Evolutionary conservation across 257 asterid species (phyloP).

Genomic region (Solanum arcanum): DNA sequence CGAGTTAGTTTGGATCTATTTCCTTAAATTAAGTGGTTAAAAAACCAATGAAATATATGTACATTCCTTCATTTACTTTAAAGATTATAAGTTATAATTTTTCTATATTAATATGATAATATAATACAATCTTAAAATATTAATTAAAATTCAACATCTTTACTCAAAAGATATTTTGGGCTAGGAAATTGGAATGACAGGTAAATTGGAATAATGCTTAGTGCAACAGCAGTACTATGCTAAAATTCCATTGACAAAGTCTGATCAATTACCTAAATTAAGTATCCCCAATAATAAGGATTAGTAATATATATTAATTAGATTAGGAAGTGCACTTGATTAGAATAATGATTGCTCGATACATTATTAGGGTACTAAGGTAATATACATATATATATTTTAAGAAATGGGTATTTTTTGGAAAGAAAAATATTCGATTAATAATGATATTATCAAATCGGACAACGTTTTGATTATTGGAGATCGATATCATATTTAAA

Average conservation of each 20-base stretch:
- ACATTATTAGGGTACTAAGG: too few species aligned
- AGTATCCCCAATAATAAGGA: neutral
- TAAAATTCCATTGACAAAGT: neutral
- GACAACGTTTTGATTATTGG: too few species aligned
- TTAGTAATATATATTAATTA: neutral
- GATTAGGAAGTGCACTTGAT: neutral
- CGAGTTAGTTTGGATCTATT: neutral
- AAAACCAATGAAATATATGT: neutral
- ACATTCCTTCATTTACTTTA: neutral
- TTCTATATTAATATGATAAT: neutral
- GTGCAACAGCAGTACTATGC: neutral
- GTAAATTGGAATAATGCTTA: neutral
- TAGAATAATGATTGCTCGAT: neutral
- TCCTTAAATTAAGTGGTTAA: neutral
- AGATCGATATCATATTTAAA: too few species aligned
- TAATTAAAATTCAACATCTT: neutral
- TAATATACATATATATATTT: too few species aligned
- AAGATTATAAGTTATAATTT: neutral
- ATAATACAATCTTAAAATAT: neutral
- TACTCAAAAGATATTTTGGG: neutral
- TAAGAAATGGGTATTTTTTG: too few species aligned
- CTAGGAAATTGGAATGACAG: neutral
- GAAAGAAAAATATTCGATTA: too few species aligned
- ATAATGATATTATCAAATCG: too few species aligned
- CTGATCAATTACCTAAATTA: neutral